phyloP scores from a whole-genome alignment of 2,329 filamentous ascomycete species.

The Ophiostoma piceae region DNA sequence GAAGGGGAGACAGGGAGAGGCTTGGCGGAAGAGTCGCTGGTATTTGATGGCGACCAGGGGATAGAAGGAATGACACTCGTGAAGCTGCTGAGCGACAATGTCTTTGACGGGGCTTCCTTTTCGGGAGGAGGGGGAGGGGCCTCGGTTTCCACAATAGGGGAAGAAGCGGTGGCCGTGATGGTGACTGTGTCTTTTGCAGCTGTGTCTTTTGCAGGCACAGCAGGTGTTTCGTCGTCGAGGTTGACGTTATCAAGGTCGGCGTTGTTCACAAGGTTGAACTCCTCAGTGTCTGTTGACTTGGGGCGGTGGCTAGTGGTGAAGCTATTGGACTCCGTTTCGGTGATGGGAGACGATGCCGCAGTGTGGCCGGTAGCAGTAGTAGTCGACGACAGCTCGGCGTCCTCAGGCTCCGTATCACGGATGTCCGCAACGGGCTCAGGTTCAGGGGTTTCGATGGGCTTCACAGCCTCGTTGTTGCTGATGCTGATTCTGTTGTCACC shows the following conservation, averaged over 20 bases:
- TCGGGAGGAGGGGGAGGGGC: conserved; percentile 25
- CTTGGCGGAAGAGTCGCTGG: conserved; percentile 46
- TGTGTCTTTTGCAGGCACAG: conserved; percentile 9
- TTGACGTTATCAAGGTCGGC: conserved; percentile 55
- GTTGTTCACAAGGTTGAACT: conserved; percentile 42
- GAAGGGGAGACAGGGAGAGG: conserved; percentile 32
- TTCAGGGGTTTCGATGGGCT: conserved; percentile 30
- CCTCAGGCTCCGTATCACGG: conserved; percentile 29
- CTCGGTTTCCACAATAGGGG: conserved; percentile 2
- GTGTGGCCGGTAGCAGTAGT: conserved; percentile 12
- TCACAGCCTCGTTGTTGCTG: conserved; percentile 27
- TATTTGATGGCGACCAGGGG: conserved; percentile 57
- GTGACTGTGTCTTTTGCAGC: not conserved
- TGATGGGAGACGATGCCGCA: conserved; percentile 8
- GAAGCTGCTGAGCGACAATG: conserved; percentile 63
- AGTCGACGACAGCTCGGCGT: not conserved
- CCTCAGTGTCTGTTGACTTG: conserved; percentile 39
- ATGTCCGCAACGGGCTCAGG: conserved; percentile 26
- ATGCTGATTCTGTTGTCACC: conserved; percentile 34
- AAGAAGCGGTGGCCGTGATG: not conserved
- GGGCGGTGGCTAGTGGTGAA: conserved; percentile 26
- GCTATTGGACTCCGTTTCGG: conserved; percentile 1
- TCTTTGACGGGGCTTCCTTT: conserved; percentile 43
- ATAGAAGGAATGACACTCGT: conserved; percentile 67
- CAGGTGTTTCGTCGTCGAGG: conserved; percentile 53